A percentile compares a stretch with the other conserved stretches of the same genome.
These are phyloP conservation scores for Pascua guehoae DNA, from an alignment of 1,284 basidiomycete species.

Conservation along the genomic window DNA sequence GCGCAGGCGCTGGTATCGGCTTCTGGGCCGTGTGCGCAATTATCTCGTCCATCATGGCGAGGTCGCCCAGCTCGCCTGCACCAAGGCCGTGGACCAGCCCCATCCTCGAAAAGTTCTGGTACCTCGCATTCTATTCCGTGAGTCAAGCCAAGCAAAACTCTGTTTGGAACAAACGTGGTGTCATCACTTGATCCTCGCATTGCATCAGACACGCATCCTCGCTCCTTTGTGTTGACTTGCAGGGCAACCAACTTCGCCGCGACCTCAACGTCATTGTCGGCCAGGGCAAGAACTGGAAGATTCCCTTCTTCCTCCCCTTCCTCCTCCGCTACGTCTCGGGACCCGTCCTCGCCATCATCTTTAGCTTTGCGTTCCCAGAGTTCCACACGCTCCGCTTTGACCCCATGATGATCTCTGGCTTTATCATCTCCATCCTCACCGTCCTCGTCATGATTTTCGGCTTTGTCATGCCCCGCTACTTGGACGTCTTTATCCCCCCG, in stretches of 20 bases:
- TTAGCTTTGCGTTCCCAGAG: slow-evolving; percentile 24
- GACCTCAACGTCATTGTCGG: slow-evolving; percentile 27
- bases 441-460: slow-evolving; percentile 17
- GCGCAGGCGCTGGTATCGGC: slow-evolving; percentile 21
- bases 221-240: not conserved
- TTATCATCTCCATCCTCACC: slow-evolving; percentile 20
- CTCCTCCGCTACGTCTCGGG: slow-evolving; percentile 24
- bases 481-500: slow-evolving; percentile 15
- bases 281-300: slow-evolving; percentile 21
- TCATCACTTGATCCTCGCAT: not conserved
- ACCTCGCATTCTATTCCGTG: slow-evolving; percentile 28
- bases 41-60: slow-evolving; percentile 10
- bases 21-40: slow-evolving; percentile 12
- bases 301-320: slow-evolving; percentile 21
- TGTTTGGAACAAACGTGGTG: too few relatives aligned
- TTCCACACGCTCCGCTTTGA: slow-evolving; percentile 24
- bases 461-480: slow-evolving; percentile 21
- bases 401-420: slow-evolving; percentile 26
- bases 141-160: too few relatives aligned
- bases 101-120: slow-evolving; percentile 17
- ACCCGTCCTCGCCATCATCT: slow-evolving; percentile 26
- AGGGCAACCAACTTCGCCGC: slow-evolving; percentile 26
- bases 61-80: slow-evolving; percentile 5
- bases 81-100: slow-evolving; percentile 1
- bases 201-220: too few relatives aligned